These are phyloP conservation scores for Aciculoconidium aculeatum DNA, from an alignment of 805 yeast species.

Conservation along the genomic window DNA sequence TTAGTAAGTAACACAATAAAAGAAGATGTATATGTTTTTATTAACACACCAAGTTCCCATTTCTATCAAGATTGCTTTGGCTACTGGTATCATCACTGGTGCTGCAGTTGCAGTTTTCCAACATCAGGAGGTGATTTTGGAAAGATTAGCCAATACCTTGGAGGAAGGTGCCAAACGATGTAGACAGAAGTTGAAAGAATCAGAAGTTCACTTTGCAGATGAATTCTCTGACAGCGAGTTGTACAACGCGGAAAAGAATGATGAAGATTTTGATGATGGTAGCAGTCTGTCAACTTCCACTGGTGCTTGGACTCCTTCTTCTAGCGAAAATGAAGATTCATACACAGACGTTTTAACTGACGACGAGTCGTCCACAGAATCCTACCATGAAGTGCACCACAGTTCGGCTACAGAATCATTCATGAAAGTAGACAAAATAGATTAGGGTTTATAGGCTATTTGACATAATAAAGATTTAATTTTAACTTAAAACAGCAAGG, in stretches of 20 bases:
- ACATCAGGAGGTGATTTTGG: slow-evolving; percentile 24
- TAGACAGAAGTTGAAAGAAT: slow-evolving; percentile 11
- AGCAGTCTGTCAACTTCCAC: slow-evolving; percentile 1
- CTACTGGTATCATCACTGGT: slow-evolving; percentile 29
- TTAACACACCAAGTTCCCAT: slow-evolving; percentile 22
- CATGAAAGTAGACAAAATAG: slow-evolving; percentile 3
- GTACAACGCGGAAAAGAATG: slow-evolving; percentile 4
- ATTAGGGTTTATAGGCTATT: background rate
- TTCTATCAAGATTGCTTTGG: slow-evolving; percentile 26
- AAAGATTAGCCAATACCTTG: slow-evolving; percentile 22
- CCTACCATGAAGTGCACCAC: too few relatives aligned
- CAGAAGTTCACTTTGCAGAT: slow-evolving; percentile 18
- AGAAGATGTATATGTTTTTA: background rate
- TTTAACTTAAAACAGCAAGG: too few relatives aligned
- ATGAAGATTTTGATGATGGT: slow-evolving; percentile 5
- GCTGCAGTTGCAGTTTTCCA: slow-evolving; percentile 27
- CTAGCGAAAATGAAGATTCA: too few relatives aligned
- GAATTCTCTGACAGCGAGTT: slow-evolving; percentile 13
- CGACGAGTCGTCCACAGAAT: too few relatives aligned
- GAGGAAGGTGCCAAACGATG: slow-evolving; percentile 28
- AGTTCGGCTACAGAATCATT: too few relatives aligned
- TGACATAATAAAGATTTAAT: too few relatives aligned
- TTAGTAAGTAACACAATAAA: slow-evolving; percentile 6
- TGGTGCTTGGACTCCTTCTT: too few relatives aligned
- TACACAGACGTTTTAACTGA: too few relatives aligned